Conservation (phyloP, 345 rosid genomes). For the Euphorbia peplus region DNA sequence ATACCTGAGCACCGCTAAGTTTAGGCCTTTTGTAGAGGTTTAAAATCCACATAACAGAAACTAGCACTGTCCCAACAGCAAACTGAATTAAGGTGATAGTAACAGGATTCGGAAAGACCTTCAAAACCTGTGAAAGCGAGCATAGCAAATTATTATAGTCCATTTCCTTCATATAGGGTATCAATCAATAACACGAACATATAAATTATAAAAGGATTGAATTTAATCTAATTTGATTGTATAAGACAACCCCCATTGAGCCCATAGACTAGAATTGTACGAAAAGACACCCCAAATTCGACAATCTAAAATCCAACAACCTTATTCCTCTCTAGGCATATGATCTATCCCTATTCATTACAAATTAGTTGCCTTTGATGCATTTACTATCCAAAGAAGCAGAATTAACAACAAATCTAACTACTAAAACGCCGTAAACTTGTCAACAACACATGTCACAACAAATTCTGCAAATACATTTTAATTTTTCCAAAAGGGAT, state of each 20-base stretch:
- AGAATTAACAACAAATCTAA: neutral
- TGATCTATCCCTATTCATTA: neutral
- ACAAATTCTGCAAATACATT: neutral
- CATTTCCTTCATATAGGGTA: neutral
- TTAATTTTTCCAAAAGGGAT: too few species aligned
- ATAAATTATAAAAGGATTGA: neutral
- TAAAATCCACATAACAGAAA: conserved; percentile 71
- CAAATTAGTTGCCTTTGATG: too few species aligned
- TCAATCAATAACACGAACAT: neutral
- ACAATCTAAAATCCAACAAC: neutral
- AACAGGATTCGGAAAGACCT: conserved; percentile 67
- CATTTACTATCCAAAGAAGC: neutral
- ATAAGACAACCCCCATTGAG: neutral
- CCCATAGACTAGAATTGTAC: neutral
- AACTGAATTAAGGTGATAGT: conserved; percentile 70
- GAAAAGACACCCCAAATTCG: neutral
- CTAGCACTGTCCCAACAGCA: conserved; percentile 75
- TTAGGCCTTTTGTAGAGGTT: conserved; percentile 81
- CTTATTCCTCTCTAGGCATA: neutral
- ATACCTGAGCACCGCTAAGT: conserved; percentile 44
- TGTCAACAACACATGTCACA: neutral
- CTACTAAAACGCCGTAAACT: neutral
- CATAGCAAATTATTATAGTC: neutral
- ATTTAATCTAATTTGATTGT: neutral
- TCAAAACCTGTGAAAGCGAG: conserved; percentile 61